A percentile compares a stretch with the other conserved stretches of the same genome.
These are phyloP conservation scores for Russula earlei DNA, from an alignment of 768 basidiomycete genomes.

Conservation along the genomic window DNA sequence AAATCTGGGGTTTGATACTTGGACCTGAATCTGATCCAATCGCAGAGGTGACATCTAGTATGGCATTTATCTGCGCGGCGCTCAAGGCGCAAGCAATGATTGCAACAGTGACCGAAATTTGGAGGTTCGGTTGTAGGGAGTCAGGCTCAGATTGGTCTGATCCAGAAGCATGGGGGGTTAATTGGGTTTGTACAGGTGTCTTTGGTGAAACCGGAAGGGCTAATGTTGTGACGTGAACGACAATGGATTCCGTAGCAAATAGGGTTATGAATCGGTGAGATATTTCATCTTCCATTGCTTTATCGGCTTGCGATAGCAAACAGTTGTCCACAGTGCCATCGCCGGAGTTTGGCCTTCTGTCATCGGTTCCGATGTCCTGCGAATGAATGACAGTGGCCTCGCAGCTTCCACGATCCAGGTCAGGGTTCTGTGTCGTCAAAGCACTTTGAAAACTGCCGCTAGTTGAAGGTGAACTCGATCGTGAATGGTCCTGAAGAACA, in stretches of 20 bases:
- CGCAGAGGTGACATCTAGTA: slow-evolving; percentile 26
- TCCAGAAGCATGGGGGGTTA: background rate
- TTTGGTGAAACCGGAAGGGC: background rate
- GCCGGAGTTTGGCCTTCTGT: background rate
- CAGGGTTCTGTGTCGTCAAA: slow-evolving; percentile 2
- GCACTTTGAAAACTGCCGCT: slow-evolving; percentile 79
- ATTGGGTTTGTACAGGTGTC: background rate
- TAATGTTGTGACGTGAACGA: slow-evolving; percentile 17
- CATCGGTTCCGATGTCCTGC: background rate
- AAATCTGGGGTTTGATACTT: slow-evolving; percentile 8
- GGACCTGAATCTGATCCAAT: slow-evolving; percentile 22
- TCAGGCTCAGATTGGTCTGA: background rate
- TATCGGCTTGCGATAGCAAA: background rate
- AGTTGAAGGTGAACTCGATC: slow-evolving; percentile 28
- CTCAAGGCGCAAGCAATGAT: slow-evolving; percentile 19
- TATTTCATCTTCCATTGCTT: background rate
- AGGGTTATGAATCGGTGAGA: slow-evolving; percentile 10
- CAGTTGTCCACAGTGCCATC: background rate
- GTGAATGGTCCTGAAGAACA: slow-evolving; percentile 36
- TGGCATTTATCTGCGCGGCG: slow-evolving; percentile 7
- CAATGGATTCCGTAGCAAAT: slow-evolving; percentile 14
- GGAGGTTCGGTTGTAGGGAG: slow-evolving; percentile 11
- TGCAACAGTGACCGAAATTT: slow-evolving; percentile 11
- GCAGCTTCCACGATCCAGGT: background rate
- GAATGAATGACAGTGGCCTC: background rate